These are phyloP conservation scores for Groenewaldozyma auringiensis DNA, from an alignment of 1,139 yeast genomes.

Conservation along the genomic window DNA sequence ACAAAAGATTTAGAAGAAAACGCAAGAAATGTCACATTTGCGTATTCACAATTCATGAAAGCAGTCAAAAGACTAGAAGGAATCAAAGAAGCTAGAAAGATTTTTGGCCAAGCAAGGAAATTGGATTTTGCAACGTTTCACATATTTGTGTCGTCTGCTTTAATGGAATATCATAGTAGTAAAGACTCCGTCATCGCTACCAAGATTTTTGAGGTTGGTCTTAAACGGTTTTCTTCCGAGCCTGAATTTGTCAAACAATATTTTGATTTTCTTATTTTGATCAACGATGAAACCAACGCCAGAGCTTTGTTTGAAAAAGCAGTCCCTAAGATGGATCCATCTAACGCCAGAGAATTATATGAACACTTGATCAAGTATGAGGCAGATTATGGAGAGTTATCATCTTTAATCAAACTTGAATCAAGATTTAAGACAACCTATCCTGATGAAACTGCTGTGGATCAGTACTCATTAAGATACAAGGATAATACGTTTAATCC, in stretches of 20 bases:
- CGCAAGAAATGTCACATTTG: constrained; percentile 28
- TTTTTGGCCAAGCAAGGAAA: constrained; percentile 62
- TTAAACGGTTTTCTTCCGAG: constrained; percentile 45
- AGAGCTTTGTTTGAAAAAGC: constrained; percentile 74
- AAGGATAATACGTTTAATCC: constrained; percentile 38
- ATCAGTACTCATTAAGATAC: constrained; percentile 34
- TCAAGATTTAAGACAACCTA: constrained; percentile 58
- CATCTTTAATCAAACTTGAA: constrained; percentile 60
- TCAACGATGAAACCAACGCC: constrained; percentile 73
- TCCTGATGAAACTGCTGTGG: constrained; percentile 38
- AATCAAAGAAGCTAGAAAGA: constrained; percentile 34
- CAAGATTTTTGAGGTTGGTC: constrained; percentile 73
- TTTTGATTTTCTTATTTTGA: constrained; percentile 61
- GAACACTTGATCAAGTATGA: constrained; percentile 48
- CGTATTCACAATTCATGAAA: constrained; percentile 31
- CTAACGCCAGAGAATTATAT: constrained; percentile 37
- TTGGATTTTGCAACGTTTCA: constrained; percentile 64
- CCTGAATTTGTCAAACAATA: constrained; percentile 63
- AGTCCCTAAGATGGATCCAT: constrained; percentile 37
- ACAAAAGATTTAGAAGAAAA: neutral
- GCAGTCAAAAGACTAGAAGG: constrained; percentile 35
- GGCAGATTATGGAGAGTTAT: constrained; percentile 53
- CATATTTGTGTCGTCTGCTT: constrained; percentile 73
- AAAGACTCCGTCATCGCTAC: constrained; percentile 58
- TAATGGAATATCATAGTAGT: constrained; percentile 64